These are phyloP conservation scores for Dactylorhiza incarnata DNA, from an alignment of 106 monocot species.

Conservation along the genomic window DNA sequence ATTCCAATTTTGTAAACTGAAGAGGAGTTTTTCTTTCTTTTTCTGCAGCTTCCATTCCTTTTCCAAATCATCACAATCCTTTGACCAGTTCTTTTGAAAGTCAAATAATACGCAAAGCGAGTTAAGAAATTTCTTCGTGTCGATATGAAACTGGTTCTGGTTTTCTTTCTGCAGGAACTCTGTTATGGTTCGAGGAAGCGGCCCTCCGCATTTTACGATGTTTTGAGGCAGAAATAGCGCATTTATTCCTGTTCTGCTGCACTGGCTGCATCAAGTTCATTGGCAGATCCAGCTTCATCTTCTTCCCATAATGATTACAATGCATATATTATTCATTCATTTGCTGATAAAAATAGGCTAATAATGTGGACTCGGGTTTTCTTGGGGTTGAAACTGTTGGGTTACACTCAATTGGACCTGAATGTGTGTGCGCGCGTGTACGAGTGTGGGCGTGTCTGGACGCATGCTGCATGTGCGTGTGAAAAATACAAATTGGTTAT, in stretches of 20 bases:
- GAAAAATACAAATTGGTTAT: too few species aligned
- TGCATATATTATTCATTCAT: too few species aligned
- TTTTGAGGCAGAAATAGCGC: constrained; percentile 22
- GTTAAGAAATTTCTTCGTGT: too few species aligned
- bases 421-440: too few species aligned
- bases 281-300: neutral
- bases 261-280: neutral
- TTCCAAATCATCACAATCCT: neutral
- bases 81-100: neutral
- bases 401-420: too few species aligned
- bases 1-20: neutral
- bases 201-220: constrained; percentile 59
- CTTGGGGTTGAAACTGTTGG: too few species aligned
- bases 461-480: too few species aligned
- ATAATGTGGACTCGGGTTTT: too few species aligned
- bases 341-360: too few species aligned
- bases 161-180: constrained; percentile 39
- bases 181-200: constrained; percentile 40
- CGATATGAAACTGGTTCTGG: neutral
- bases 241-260: neutral
- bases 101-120: too few species aligned
- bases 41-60: neutral
- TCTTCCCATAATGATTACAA: too few species aligned
- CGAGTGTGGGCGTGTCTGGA: too few species aligned
- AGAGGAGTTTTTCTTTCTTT: neutral